phyloP scores from a whole-genome alignment of 257 asterid species.

The Voacanga thouarsii region DNA sequence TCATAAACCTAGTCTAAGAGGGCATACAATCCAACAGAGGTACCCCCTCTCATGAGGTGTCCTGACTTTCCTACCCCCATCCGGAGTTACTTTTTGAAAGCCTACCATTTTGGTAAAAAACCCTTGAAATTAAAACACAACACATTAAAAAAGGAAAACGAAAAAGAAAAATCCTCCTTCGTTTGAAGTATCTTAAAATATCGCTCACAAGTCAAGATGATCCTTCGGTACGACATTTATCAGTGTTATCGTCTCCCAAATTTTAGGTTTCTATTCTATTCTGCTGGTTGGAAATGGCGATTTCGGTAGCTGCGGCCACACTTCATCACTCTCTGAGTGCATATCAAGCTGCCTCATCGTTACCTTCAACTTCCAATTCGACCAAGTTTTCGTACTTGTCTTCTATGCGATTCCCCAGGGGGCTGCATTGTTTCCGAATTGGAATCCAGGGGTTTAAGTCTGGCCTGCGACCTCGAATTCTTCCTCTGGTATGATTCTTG shows the following conservation, averaged over 20 bases:
- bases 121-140: too few relatives aligned
- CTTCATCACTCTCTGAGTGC: slow-evolving; percentile 17
- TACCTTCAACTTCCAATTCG: slow-evolving; percentile 24
- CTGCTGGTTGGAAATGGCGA: slow-evolving; percentile 43
- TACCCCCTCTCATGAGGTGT: too few relatives aligned
- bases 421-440: slow-evolving; percentile 39
- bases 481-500: slow-evolving; percentile 39
- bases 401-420: slow-evolving; percentile 50
- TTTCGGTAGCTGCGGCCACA: slow-evolving; percentile 44
- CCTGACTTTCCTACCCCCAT: too few relatives aligned
- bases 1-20: too few relatives aligned
- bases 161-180: not conserved
- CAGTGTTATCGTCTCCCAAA: slow-evolving; percentile 10
- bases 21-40: too few relatives aligned
- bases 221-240: too few relatives aligned
- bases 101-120: too few relatives aligned
- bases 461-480: slow-evolving; percentile 29
- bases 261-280: not conserved
- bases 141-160: too few relatives aligned
- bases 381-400: slow-evolving; percentile 43
- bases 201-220: too few relatives aligned
- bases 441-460: slow-evolving; percentile 33
- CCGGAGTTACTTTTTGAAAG: too few relatives aligned
- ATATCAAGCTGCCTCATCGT: slow-evolving; percentile 26
- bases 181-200: too few relatives aligned